Evolutionary conservation across 1,284 basidiomycete genomes (phyloP).

Genomic region (Chiua sp.): DNA sequence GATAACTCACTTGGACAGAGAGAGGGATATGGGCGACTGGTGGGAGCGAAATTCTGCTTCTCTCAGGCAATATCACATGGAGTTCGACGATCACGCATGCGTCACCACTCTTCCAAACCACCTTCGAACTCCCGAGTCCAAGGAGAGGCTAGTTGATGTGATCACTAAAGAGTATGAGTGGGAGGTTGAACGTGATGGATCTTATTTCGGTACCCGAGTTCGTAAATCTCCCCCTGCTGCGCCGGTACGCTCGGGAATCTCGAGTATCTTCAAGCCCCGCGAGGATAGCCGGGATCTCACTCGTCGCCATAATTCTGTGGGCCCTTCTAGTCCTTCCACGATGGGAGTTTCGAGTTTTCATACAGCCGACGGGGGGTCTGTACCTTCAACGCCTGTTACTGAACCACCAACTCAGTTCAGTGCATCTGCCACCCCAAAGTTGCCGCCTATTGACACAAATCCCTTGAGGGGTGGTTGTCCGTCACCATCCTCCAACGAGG

Average conservation of each 20-base stretch:
- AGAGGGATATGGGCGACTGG: constrained; percentile 31
- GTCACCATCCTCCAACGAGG: constrained; percentile 15
- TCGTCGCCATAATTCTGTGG: neutral
- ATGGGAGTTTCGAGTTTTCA: constrained; percentile 7
- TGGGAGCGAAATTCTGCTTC: constrained; percentile 24
- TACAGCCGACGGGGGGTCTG: constrained; percentile 15
- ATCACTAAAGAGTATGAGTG: constrained; percentile 15
- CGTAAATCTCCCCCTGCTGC: neutral
- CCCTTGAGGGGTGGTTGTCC: neutral
- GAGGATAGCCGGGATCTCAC: neutral
- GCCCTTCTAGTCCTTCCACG: neutral
- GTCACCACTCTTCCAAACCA: constrained; percentile 23
- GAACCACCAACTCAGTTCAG: constrained; percentile 14
- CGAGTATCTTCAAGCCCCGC: neutral
- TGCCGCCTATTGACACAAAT: constrained; percentile 6
- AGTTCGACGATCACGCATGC: constrained; percentile 34
- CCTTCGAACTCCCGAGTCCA: constrained; percentile 16
- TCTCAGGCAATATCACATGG: constrained; percentile 16
- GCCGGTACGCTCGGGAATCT: neutral
- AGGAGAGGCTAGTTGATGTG: constrained; percentile 15
- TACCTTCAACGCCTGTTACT: constrained; percentile 13
- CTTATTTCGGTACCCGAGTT: constrained; percentile 23
- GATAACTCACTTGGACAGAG: constrained; percentile 28
- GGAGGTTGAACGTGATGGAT: constrained; percentile 8
- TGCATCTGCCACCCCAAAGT: neutral